Evolutionary conservation across 768 basidiomycete genomes (phyloP), one percentile per base, ranked within the genome.

Genomic region (Suillus weaverae): DNA sequence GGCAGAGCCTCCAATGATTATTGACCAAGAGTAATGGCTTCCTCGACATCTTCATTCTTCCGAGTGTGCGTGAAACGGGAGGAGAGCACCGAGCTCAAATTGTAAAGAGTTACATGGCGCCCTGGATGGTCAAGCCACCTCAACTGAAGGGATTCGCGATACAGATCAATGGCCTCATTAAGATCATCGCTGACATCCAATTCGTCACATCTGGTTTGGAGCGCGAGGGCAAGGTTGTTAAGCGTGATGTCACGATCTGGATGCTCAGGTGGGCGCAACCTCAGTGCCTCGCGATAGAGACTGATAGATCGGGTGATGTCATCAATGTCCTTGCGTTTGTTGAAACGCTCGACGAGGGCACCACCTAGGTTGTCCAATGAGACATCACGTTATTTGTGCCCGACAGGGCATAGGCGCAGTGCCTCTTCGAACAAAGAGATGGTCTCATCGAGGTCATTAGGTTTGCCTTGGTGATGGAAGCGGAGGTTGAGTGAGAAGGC

Each of bases 401-500:
- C 46, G 14, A 26, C 46, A 26, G 46, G 46, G 22, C 10, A 0
- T 13, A 26, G 46, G 13, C 6, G 22, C 13, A 22, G 22, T 1
- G 22, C 13, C 7, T 48, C 22, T 22, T 22, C 11, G 0, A 26
- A 5, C 22, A 48, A 14, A 48, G 46, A 26, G 46, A 48, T 26
- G 22, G 46, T 22, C 13, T 48, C 46, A 14, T 48, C 5, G 4
- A 48, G 46, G 46, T 48, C 46, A 48, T 14, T 7, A 48, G 13
- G 46, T 6, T 26, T 22, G 46, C 13, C 22, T 22, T 48, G 46
- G 22, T 48, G 22, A 3, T 14, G 0, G 5, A 48, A 48, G 46
- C 46, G 46, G 9, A 2, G n/a, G 0, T 0, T 1, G 46, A 48
- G 46, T 22, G 46, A 26, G 0, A 7, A 0, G 1, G 46, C 46